These are phyloP conservation scores for Immersiporthe knoxdaviesiana DNA, from an alignment of 2,329 filamentous ascomycete genomes.

Conservation along the genomic window DNA sequence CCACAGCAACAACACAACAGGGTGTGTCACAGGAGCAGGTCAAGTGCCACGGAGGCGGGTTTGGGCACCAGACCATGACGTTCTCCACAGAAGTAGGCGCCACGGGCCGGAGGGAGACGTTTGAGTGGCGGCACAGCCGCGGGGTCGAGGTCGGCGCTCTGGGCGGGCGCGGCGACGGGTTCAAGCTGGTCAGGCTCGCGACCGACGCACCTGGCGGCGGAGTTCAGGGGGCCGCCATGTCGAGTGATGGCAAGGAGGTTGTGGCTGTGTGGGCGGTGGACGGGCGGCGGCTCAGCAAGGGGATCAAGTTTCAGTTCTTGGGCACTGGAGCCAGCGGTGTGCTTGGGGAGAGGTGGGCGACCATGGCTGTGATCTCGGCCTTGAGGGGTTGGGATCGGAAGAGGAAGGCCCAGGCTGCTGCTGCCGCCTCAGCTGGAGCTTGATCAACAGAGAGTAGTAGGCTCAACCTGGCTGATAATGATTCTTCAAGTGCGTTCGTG, in stretches of 20 bases:
- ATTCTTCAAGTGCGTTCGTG: neutral
- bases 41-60: too few relatives aligned
- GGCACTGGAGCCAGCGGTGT: conserved; percentile 43
- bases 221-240: conserved; percentile 18
- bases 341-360: conserved; percentile 47
- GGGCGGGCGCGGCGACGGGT: conserved; percentile 38
- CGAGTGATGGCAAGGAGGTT: conserved; percentile 45
- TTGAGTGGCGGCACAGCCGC: conserved; percentile 47
- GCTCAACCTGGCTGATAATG: too few relatives aligned
- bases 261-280: conserved; percentile 44
- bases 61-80: conserved; percentile 7
- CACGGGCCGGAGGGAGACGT: conserved; percentile 37
- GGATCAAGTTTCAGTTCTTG: conserved; percentile 44
- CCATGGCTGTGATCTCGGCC: conserved; percentile 47
- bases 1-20: neutral
- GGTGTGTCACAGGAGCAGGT: neutral
- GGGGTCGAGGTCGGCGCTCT: conserved; percentile 41
- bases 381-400: conserved; percentile 43
- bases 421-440: neutral
- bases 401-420: neutral
- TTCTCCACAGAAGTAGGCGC: conserved; percentile 42
- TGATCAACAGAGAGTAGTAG: neutral
- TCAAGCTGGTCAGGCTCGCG: conserved; percentile 46
- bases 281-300: conserved; percentile 38
- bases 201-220: conserved; percentile 27